Percentiles rank a stretch among this genome's conserved stretches.
phyloP scores from a whole-genome alignment of 495 filamentous ascomycete genomes.

The Umbilicaria muhlenbergii region DNA sequence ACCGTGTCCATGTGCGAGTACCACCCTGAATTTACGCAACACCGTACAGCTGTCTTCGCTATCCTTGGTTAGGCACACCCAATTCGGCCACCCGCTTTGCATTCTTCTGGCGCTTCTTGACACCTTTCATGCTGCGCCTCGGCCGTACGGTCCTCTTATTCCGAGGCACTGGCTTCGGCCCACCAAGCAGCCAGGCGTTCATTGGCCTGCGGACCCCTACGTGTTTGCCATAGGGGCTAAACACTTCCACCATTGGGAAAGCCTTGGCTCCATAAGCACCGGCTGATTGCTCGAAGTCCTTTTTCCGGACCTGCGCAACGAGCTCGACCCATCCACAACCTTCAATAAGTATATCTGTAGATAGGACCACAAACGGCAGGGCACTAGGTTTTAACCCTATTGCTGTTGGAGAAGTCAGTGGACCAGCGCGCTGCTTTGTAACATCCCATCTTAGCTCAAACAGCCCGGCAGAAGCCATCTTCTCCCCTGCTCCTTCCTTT shows the following conservation, averaged over 20 bases:
- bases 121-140: slow-evolving; percentile 15
- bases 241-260: slow-evolving; percentile 69
- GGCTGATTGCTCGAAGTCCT: slow-evolving; percentile 8
- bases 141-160: slow-evolving; percentile 3
- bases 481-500: slow-evolving; percentile 34
- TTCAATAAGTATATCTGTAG: slow-evolving; percentile 75
- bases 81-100: not conserved
- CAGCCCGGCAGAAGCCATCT: slow-evolving; percentile 49
- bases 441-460: slow-evolving; percentile 68
- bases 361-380: slow-evolving; percentile 65
- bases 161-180: slow-evolving; percentile 1
- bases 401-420: slow-evolving; percentile 34
- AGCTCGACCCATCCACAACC: slow-evolving; percentile 90
- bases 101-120: slow-evolving; percentile 7
- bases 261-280: slow-evolving; percentile 8
- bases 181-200: slow-evolving; percentile 41
- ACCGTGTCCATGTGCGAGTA: too few species aligned
- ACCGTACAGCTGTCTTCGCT: too few species aligned
- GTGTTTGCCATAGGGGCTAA: slow-evolving; percentile 65
- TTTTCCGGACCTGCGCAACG: slow-evolving; percentile 58
- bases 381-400: slow-evolving; percentile 32
- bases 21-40: too few species aligned
- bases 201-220: slow-evolving; percentile 55
- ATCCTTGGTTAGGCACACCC: too few species aligned
- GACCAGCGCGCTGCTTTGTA: slow-evolving; percentile 52